phyloP scores from a whole-genome alignment of 768 basidiomycete species.

The Coprinopsis sp. region DNA sequence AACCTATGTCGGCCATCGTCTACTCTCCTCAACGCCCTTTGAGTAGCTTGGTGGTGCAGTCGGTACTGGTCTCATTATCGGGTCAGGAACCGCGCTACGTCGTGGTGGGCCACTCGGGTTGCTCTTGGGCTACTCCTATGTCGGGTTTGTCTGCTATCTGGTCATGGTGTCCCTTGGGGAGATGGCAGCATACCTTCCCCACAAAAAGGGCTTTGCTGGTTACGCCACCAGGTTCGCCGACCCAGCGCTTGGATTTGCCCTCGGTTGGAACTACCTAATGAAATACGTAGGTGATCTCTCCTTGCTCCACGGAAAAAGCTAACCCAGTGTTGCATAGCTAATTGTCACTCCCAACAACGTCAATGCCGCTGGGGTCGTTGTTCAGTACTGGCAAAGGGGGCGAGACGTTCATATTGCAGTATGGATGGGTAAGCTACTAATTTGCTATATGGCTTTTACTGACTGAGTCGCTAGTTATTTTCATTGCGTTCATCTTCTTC shows the following conservation, averaged over 20 bases:
- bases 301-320: too few relatives aligned
- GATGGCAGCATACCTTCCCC: constrained; percentile 49
- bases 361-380: constrained; percentile 54
- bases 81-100: constrained; percentile 53
- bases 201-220: constrained; percentile 57
- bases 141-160: constrained; percentile 54
- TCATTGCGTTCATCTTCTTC: constrained; percentile 52
- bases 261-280: constrained; percentile 61
- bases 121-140: constrained; percentile 39
- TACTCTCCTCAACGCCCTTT: too few relatives aligned
- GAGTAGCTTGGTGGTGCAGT: constrained; percentile 48
- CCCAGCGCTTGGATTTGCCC: constrained; percentile 62
- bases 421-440: constrained; percentile 51
- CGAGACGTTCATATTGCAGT: constrained; percentile 39
- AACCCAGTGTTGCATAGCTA: too few relatives aligned
- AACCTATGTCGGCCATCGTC: too few relatives aligned
- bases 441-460: constrained; percentile 12
- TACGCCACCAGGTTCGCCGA: constrained; percentile 65
- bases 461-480: constrained; percentile 38
- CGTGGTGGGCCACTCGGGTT: constrained; percentile 50
- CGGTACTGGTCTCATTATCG: constrained; percentile 53
- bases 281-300: constrained; percentile 40
- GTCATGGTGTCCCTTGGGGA: constrained; percentile 54
- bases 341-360: constrained; percentile 65
- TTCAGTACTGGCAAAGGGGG: constrained; percentile 40